Evolutionary conservation across 1,284 basidiomycete species (phyloP).

Genomic region (Irpex sp.): DNA sequence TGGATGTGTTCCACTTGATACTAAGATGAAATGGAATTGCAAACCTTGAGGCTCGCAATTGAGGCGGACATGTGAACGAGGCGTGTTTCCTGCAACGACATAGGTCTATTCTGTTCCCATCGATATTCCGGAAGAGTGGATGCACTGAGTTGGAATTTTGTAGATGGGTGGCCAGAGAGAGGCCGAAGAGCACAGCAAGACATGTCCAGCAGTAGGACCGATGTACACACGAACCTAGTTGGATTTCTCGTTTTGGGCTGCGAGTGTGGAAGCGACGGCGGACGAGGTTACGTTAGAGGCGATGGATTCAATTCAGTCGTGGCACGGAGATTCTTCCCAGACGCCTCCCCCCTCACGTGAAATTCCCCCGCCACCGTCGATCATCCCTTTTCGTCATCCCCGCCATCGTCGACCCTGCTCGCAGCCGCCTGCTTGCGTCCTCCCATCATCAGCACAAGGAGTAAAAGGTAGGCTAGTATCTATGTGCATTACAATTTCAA

Average conservation of each 20-base stretch:
- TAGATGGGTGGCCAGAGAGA: not conserved
- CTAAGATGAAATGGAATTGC: not conserved
- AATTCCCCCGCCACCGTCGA: slow-evolving; percentile 6
- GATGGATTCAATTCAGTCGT: slow-evolving; percentile 3
- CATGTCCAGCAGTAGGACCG: not conserved
- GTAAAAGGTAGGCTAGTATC: slow-evolving; percentile 21
- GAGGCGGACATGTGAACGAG: not conserved
- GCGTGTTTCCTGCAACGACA: not conserved
- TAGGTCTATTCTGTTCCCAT: not conserved
- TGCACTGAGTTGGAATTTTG: not conserved
- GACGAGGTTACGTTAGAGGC: slow-evolving; percentile 7
- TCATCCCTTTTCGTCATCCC: slow-evolving; percentile 5
- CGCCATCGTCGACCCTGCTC: not conserved
- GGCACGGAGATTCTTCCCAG: not conserved
- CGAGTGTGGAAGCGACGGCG: not conserved
- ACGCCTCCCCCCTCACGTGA: slow-evolving; percentile 5
- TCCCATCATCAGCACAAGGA: not conserved
- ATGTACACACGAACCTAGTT: slow-evolving; percentile 1
- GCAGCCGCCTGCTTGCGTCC: slow-evolving; percentile 1
- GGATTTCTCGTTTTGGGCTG: slow-evolving; percentile 9
- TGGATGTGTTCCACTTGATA: too few relatives aligned
- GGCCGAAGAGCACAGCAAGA: not conserved
- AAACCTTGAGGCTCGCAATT: not conserved
- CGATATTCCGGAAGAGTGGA: not conserved
- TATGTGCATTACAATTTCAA: not conserved